Base-by-base conservation (phyloP, 768 basidiomycete genomes). In the Sutorius australiensis region DNA sequence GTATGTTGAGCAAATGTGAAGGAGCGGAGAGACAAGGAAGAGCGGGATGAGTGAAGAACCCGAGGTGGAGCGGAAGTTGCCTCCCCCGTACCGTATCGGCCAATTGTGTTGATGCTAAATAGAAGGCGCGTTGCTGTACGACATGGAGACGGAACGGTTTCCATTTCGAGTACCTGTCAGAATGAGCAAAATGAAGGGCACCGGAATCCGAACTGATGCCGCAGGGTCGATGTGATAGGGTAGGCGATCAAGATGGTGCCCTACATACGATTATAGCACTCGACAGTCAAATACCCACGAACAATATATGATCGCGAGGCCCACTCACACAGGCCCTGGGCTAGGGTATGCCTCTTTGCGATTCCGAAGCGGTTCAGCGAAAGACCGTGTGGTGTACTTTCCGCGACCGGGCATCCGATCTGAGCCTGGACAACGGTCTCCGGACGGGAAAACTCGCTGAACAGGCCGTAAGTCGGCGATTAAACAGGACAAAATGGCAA, bases 221-320 rank as follows among this genome's bases (percentile, higher is more conserved):
- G 50, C 65, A 68, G 67, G 67, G 68, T 69, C 68, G 68, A 41
- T 57, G 60, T 69, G 68, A 69, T 69, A 71, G 68, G 70, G 70
- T 69, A 66, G 61, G 58, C 58, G 67, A 69, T 69, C 68, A 66
- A 67, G 60, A 60, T 69, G 64, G 61, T 66, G 60, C 58, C 67
- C 60, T 56, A 53, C 38, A 7, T 28, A 32, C 57, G 62, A 54
- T 56, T 52, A 59, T 58, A 61, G 60, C 51, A 59, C 45, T 46
- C 57, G 46, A 48, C n/a, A 0, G 30, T n/a, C 39, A 24, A 12
- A 37, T 53, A 28, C 55, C 48, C 57, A 55, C 51, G 51, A 50
- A 53, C 53, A 51, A 54, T 52, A 48, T 39, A 27, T 51, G 61
- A 63, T 65, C 62, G 57, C 58, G 59, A 60, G 53, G 33, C 34